phyloP scores from a whole-genome alignment of 2,329 filamentous ascomycete species.

The Calonectria pteridis region DNA sequence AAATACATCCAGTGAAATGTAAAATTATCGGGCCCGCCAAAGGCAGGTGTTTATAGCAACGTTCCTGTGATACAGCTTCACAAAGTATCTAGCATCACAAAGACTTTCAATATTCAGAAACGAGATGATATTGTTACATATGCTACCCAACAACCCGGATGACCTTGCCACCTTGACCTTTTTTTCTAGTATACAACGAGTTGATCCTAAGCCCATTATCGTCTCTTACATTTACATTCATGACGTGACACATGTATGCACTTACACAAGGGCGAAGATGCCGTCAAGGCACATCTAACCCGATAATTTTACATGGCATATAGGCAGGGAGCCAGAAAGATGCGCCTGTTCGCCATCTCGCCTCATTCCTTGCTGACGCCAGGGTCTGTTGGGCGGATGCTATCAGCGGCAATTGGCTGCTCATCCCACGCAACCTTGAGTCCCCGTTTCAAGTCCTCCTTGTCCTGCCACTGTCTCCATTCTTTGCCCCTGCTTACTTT shows the following conservation, averaged over 20 bases:
- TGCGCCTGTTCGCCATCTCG: background rate
- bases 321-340: background rate
- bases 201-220: background rate
- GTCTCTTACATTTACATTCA: background rate
- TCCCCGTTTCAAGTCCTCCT: constrained; percentile 61
- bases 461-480: constrained; percentile 68
- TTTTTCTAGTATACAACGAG: constrained; percentile 10
- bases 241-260: background rate
- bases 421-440: constrained; percentile 61
- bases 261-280: background rate
- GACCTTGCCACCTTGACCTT: background rate
- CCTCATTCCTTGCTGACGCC: background rate
- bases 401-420: constrained; percentile 31
- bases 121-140: constrained; percentile 13
- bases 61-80: background rate
- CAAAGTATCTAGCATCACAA: background rate
- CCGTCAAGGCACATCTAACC: background rate
- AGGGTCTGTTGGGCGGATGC: background rate
- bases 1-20: background rate
- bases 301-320: background rate
- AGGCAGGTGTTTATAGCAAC: background rate
- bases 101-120: background rate
- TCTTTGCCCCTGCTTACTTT: constrained; percentile 66
- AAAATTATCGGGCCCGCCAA: background rate
- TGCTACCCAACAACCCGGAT: background rate